These are phyloP conservation scores for Colletotrichum camelliae DNA, from an alignment of 2,329 filamentous ascomycete species.

Conservation along the genomic window DNA sequence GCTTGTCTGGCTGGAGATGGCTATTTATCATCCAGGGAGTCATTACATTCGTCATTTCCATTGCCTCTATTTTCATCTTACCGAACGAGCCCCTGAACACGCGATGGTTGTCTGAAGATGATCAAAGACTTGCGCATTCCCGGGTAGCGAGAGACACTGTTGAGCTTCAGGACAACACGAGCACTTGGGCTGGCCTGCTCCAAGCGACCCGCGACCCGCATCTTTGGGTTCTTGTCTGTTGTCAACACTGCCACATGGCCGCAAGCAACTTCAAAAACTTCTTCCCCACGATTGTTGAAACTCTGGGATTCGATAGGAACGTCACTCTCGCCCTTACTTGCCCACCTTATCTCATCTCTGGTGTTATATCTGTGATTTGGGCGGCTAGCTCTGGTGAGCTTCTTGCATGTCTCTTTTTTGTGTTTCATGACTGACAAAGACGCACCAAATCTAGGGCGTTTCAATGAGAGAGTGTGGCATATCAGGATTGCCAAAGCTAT, in stretches of 20 bases:
- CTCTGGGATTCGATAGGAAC: conserved; percentile 37
- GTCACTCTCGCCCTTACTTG: conserved; percentile 48
- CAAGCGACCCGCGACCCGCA: conserved; percentile 28
- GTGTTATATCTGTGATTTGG: conserved; percentile 42
- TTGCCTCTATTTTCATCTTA: conserved; percentile 36
- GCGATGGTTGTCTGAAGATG: conserved; percentile 35
- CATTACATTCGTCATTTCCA: conserved; percentile 31
- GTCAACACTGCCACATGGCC: conserved; percentile 36
- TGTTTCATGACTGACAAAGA: background rate
- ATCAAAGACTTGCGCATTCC: conserved; percentile 44
- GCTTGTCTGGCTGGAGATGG: conserved; percentile 53
- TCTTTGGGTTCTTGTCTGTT: conserved; percentile 29
- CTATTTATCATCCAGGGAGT: conserved; percentile 49
- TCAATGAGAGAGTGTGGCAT: conserved; percentile 45
- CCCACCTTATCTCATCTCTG: conserved; percentile 52
- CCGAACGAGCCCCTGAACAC: conserved; percentile 42
- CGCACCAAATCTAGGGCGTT: conserved; percentile 37
- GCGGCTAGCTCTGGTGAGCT: conserved; percentile 45
- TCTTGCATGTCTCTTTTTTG: no score
- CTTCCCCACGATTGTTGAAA: conserved; percentile 42
- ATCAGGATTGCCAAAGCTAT: conserved; percentile 40
- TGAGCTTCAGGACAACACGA: conserved; percentile 36
- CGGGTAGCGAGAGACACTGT: conserved; percentile 38
- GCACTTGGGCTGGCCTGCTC: conserved; percentile 33
- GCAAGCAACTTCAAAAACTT: conserved; percentile 49